Conservation (phyloP, 495 filamentous ascomycete genomes). For the Penicillium nucicola region DNA sequence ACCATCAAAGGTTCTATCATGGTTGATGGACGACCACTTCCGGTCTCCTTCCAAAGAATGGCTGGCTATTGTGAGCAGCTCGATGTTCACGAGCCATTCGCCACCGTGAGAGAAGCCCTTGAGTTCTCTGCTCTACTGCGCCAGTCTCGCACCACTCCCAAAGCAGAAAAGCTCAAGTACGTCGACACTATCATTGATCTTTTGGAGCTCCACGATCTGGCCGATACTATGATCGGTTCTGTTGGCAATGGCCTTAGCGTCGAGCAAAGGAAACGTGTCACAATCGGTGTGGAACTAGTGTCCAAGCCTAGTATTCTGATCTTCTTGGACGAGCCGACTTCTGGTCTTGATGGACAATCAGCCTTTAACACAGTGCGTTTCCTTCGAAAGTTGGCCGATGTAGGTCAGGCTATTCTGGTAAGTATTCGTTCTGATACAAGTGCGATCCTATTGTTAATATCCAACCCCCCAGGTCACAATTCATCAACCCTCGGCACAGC, state of each 20-base stretch:
- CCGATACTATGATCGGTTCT: conserved; percentile 51
- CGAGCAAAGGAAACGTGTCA: conserved; percentile 62
- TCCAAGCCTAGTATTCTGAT: conserved; percentile 64
- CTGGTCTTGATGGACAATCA: conserved; percentile 60
- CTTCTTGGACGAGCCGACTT: conserved; percentile 78
- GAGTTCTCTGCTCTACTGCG: conserved; percentile 57
- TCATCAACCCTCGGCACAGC: conserved; percentile 68
- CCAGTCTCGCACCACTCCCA: conserved; percentile 48
- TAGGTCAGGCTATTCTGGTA: conserved; percentile 64
- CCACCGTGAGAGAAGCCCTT: conserved; percentile 60
- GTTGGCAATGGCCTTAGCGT: conserved; percentile 52
- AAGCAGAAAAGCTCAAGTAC: conserved; percentile 57
- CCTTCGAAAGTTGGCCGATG: conserved; percentile 60
- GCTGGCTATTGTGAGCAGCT: conserved; percentile 59
- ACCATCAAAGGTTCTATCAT: conserved; percentile 82
- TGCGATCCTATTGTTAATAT: neutral
- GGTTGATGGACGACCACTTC: conserved; percentile 74
- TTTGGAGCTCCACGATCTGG: conserved; percentile 55
- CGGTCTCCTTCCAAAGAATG: conserved; percentile 74
- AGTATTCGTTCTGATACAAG: neutral
- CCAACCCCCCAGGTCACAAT: conserved; percentile 51
- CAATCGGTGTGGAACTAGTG: conserved; percentile 66
- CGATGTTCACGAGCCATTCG: conserved; percentile 57
- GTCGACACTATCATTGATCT: conserved; percentile 56
- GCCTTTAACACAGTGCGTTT: conserved; percentile 65